Evolutionary conservation across 305 asterid species (phyloP).

Genomic region (Fraxinus dipetala): DNA sequence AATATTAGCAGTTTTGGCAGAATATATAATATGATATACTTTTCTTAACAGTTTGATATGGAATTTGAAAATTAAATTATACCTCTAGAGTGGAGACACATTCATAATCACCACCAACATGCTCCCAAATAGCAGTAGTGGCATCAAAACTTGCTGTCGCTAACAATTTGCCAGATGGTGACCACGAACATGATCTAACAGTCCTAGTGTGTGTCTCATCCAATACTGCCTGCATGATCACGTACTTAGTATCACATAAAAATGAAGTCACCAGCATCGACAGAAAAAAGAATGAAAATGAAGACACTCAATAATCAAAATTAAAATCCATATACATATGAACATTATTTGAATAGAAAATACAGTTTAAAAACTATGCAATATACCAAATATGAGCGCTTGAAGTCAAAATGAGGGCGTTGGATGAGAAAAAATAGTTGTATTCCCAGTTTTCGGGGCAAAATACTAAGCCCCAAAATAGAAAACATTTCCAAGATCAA

Average conservation of each 20-base stretch:
- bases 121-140: slow-evolving; percentile 79
- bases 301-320: neutral
- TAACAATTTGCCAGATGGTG: slow-evolving; percentile 58
- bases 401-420: neutral
- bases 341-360: neutral
- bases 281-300: neutral
- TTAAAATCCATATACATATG: neutral
- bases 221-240: slow-evolving; percentile 59
- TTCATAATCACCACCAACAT: slow-evolving; percentile 57
- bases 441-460: neutral
- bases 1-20: neutral
- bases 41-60: neutral
- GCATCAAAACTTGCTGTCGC: slow-evolving; percentile 96
- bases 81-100: slow-evolving; percentile 89
- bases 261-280: neutral
- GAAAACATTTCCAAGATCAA: neutral
- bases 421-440: neutral
- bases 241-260: neutral
- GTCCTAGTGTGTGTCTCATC: slow-evolving; percentile 86
- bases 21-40: neutral
- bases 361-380: neutral
- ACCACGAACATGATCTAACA: slow-evolving; percentile 90
- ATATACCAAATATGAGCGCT: neutral
- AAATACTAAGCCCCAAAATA: neutral
- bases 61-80: neutral